A percentile compares a stretch with the other conserved stretches of the same genome.
phyloP scores from a whole-genome alignment of 495 filamentous ascomycete genomes.

The Penicillium arizonense region DNA sequence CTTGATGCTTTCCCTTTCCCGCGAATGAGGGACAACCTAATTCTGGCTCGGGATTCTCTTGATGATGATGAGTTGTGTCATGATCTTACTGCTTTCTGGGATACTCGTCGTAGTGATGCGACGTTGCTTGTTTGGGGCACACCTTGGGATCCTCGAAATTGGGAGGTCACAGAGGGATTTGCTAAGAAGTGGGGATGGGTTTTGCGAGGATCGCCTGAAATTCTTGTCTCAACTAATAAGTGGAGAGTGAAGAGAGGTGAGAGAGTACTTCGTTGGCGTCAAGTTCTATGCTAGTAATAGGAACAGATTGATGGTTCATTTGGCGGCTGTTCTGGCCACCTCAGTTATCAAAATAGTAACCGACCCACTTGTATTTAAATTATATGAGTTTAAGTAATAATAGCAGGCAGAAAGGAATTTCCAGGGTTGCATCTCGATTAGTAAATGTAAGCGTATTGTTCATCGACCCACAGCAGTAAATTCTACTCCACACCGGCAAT shows the following conservation, averaged over 20 bases:
- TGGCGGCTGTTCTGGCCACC: too few relatives aligned
- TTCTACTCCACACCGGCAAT: too few relatives aligned
- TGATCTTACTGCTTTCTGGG: constrained; percentile 24
- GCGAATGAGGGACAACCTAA: constrained; percentile 30
- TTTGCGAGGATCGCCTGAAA: constrained; percentile 20
- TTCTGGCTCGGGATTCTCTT: constrained; percentile 10
- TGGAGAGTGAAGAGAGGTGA: constrained; percentile 21
- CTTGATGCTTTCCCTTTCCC: constrained; percentile 32
- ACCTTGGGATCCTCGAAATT: constrained; percentile 25
- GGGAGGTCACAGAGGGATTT: constrained; percentile 31
- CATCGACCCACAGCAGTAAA: too few relatives aligned
- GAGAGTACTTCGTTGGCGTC: constrained; percentile 1
- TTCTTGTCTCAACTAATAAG: constrained; percentile 17
- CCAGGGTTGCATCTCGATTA: too few relatives aligned
- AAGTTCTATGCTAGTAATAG: too few relatives aligned
- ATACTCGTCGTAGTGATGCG: constrained; percentile 4
- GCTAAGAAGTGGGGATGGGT: constrained; percentile 28
- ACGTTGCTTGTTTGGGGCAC: constrained; percentile 31
- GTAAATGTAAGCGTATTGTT: too few relatives aligned
- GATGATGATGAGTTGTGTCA: constrained; percentile 22
- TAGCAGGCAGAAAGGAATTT: too few relatives aligned
- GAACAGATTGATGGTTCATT: too few relatives aligned
- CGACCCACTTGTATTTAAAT: too few relatives aligned
- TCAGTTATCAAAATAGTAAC: too few relatives aligned
- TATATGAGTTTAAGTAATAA: too few relatives aligned